phyloP scores from a whole-genome alignment of 441 rosid species.

The Adansonia rubrostipa region DNA sequence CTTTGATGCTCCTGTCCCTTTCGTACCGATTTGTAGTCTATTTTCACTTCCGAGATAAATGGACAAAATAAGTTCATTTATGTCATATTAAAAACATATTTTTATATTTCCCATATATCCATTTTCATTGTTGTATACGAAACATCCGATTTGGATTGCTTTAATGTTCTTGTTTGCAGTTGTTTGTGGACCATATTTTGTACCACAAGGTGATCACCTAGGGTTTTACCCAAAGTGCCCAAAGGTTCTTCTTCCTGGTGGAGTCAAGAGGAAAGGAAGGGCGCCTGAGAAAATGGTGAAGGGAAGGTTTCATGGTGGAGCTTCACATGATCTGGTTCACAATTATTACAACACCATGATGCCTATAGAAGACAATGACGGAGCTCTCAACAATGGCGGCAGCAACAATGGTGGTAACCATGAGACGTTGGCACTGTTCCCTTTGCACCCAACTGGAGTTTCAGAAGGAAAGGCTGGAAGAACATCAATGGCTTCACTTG shows the following conservation, averaged over 20 bases:
- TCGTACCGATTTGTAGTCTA: not conserved
- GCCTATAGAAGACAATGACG: not conserved
- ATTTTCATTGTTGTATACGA: not conserved
- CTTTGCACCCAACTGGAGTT: conserved; percentile 65
- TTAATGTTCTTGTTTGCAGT: conserved; percentile 33
- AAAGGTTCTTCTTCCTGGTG: conserved; percentile 38
- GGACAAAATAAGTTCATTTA: not conserved
- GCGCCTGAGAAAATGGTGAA: conserved; percentile 23
- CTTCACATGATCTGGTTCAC: conserved; percentile 31
- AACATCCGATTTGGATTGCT: not conserved
- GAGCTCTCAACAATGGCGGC: not conserved
- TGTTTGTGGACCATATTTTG: conserved; percentile 46
- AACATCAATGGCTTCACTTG: conserved; percentile 15
- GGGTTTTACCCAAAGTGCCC: conserved; percentile 45
- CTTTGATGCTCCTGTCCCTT: not conserved
- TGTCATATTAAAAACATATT: no score
- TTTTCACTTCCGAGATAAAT: not conserved
- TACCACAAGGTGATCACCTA: conserved; percentile 41
- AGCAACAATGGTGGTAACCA: not conserved
- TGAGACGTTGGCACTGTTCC: conserved; percentile 71
- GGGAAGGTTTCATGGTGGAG: conserved; percentile 24
- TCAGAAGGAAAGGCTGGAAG: conserved; percentile 20
- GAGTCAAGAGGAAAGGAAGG: conserved; percentile 38
- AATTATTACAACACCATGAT: conserved; percentile 2
- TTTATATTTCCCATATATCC: not conserved